phyloP scores from a whole-genome alignment of 148 eudicot genomes.

The Amaranthus palmeri region DNA sequence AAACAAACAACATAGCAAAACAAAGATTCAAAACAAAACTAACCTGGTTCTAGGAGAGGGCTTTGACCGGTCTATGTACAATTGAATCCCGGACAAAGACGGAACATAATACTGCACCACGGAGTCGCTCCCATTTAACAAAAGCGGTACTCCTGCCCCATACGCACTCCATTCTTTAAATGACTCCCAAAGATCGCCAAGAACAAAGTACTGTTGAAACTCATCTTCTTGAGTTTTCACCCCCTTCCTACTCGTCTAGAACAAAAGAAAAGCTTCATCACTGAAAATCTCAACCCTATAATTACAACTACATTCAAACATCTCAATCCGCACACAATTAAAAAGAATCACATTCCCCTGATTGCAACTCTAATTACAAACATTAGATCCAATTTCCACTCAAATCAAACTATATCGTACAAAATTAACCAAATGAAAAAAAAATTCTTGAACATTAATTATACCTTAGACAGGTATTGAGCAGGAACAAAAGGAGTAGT shows the following conservation, averaged over 20 bases:
- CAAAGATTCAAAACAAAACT: slow-evolving; percentile 16
- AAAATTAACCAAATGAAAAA: background rate
- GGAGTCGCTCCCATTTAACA: slow-evolving; percentile 63
- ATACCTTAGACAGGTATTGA: slow-evolving; percentile 68
- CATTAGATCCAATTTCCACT: background rate
- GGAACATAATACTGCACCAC: slow-evolving; percentile 95
- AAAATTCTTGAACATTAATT: background rate
- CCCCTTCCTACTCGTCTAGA: slow-evolving; percentile 56
- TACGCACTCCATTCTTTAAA: slow-evolving; percentile 95
- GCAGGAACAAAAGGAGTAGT: slow-evolving; percentile 73
- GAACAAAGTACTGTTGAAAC: slow-evolving; percentile 64
- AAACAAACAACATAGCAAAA: background rate
- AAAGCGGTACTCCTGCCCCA: slow-evolving; percentile 91
- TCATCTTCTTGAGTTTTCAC: slow-evolving; percentile 48
- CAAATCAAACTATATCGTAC: background rate
- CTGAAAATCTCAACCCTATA: background rate
- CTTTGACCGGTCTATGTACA: slow-evolving; percentile 64
- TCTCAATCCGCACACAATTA: background rate
- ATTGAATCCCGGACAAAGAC: slow-evolving; percentile 79
- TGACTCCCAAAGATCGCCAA: slow-evolving; percentile 95
- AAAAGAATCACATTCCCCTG: background rate
- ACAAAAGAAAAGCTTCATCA: slow-evolving; percentile 1
- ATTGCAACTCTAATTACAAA: background rate
- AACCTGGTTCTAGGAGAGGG: slow-evolving; percentile 45
- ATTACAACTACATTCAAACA: background rate